These are phyloP conservation scores for Phytophthora boehmeriae DNA, from an alignment of 352 stramenopile species.

Conservation along the genomic window DNA sequence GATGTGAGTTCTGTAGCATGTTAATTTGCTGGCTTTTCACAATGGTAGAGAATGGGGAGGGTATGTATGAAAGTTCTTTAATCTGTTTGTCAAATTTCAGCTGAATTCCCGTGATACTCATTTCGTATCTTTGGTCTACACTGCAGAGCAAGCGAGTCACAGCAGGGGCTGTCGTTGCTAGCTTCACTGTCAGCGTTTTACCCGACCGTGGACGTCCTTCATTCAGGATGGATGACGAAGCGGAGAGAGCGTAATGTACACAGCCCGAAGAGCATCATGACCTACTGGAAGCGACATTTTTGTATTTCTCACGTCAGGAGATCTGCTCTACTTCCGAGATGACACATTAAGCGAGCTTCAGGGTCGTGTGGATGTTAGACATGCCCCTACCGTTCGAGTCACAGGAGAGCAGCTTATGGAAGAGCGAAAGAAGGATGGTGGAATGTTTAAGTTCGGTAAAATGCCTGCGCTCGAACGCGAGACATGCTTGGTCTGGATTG, in stretches of 20 bases:
- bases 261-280: conserved; percentile 79
- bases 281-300: conserved; percentile 88
- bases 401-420: conserved; percentile 77
- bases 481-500: conserved; percentile 82
- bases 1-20: conserved; percentile 43
- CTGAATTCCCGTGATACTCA: neutral
- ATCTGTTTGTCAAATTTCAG: neutral
- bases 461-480: conserved; percentile 59
- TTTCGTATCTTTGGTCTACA: neutral
- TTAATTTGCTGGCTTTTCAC: conserved; percentile 77
- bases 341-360: conserved; percentile 74
- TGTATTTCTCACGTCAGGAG: conserved; percentile 71
- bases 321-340: conserved; percentile 82
- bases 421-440: conserved; percentile 74
- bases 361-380: conserved; percentile 75
- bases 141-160: conserved; percentile 63
- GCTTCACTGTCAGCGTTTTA: conserved; percentile 82
- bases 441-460: conserved; percentile 78
- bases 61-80: conserved; percentile 24
- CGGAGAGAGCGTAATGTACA: conserved; percentile 75
- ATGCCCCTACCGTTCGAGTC: conserved; percentile 79
- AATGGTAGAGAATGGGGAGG: conserved; percentile 71
- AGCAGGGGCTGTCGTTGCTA: conserved; percentile 79
- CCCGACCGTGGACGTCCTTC: conserved; percentile 66
- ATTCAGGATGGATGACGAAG: conserved; percentile 79